Percentiles rank a stretch among this genome's conserved stretches.
These are phyloP conservation scores for Heterococcus sp. DNA, from an alignment of 108 stramenopile species.

Conservation along the genomic window DNA sequence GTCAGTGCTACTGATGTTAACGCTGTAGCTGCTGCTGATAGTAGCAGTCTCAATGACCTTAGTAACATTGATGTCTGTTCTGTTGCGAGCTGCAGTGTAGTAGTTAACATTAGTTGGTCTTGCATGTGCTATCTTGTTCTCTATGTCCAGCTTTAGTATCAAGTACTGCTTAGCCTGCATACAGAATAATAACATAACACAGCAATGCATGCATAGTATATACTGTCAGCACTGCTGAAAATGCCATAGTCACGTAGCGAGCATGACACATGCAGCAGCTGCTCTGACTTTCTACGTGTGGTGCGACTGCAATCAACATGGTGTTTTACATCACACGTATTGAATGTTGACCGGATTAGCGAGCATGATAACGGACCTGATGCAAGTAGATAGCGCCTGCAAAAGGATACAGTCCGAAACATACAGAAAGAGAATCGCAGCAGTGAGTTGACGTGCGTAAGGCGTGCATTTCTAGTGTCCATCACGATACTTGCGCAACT, in stretches of 20 bases:
- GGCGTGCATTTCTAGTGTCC: no score
- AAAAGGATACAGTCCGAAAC: neutral
- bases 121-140: conserved; percentile 33
- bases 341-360: no score
- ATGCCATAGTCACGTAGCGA: no score
- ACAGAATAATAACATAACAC: neutral
- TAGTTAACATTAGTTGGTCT: conserved; percentile 48
- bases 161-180: conserved; percentile 48
- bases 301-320: no score
- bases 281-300: no score
- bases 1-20: neutral
- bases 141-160: conserved; percentile 50
- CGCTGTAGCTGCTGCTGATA: neutral
- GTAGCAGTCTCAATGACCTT: conserved; percentile 2
- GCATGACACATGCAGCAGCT: no score
- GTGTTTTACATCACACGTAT: no score
- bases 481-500: no score
- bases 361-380: conserved; percentile 12
- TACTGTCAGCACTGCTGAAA: no score
- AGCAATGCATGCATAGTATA: no score
- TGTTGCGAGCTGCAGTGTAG: conserved; percentile 54
- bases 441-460: no score
- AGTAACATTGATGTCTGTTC: conserved; percentile 53
- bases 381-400: conserved; percentile 54
- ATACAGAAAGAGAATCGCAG: neutral